A percentile compares a stretch with the other conserved stretches of the same genome.
These are phyloP conservation scores for Yarrowia sp. DNA, from an alignment of 805 yeast species.

Conservation along the genomic window DNA sequence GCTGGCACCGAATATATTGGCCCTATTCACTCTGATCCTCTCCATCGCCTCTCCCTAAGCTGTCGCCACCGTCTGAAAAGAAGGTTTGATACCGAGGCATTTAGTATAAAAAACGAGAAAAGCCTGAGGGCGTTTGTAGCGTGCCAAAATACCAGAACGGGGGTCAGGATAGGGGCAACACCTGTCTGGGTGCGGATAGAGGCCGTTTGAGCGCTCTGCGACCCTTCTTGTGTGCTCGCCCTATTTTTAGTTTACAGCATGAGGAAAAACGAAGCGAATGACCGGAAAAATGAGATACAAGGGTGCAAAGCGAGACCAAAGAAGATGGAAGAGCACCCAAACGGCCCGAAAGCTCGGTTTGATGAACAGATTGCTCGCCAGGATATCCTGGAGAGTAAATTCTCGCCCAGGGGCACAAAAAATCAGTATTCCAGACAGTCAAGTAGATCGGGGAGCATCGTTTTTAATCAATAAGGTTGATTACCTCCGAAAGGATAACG, in stretches of 20 bases:
- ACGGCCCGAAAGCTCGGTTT: too few relatives aligned
- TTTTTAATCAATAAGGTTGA: neutral
- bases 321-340: neutral
- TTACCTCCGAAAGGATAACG: neutral
- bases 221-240: too few relatives aligned
- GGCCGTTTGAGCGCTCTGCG: too few relatives aligned
- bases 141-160: neutral
- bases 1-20: too few relatives aligned
- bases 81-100: neutral
- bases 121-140: neutral
- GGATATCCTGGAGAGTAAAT: too few relatives aligned
- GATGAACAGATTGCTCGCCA: too few relatives aligned
- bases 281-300: neutral
- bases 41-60: too few relatives aligned
- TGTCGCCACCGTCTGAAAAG: too few relatives aligned
- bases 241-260: neutral
- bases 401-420: too few relatives aligned
- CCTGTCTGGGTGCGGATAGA: too few relatives aligned
- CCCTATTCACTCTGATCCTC: neutral
- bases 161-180: too few relatives aligned
- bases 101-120: constrained; percentile 7
- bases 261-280: neutral
- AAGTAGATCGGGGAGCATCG: too few relatives aligned
- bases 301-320: neutral
- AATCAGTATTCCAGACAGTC: neutral